phyloP scores from a whole-genome alignment of 352 stramenopile species.

The Globisporangium middletonii region DNA sequence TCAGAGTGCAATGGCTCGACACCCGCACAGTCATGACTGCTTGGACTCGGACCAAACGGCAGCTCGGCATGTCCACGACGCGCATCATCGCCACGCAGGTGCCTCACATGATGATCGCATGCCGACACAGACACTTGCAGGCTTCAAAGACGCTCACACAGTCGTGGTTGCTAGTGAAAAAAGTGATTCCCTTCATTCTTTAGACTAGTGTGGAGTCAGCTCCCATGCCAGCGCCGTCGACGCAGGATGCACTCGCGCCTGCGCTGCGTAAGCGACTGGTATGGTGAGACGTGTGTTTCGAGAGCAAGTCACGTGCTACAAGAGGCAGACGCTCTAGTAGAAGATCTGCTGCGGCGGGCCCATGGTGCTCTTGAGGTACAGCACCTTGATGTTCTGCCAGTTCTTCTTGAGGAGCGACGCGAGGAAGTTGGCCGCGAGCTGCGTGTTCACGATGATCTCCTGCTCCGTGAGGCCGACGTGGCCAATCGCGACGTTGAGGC shows the following conservation, averaged over 20 bases:
- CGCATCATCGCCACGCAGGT: background rate
- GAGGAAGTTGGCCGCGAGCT: slow-evolving; percentile 98
- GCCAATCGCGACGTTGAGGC: slow-evolving; percentile 97
- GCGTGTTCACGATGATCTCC: slow-evolving; percentile 97
- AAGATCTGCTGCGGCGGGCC: slow-evolving; percentile 98
- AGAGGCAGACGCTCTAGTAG: slow-evolving; percentile 87
- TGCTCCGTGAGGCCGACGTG: slow-evolving; percentile 94
- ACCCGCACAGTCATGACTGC: too few species aligned
- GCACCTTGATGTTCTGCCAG: slow-evolving; percentile 99
- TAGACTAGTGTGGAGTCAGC: slow-evolving; percentile 32
- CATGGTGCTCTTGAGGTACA: slow-evolving; percentile 99
- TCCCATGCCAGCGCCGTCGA: slow-evolving; percentile 19
- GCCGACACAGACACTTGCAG: background rate
- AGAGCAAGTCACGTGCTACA: slow-evolving; percentile 7
- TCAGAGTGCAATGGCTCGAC: too few species aligned
- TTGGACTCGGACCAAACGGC: too few species aligned
- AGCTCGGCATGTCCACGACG: too few species aligned
- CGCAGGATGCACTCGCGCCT: background rate
- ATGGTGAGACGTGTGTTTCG: slow-evolving; percentile 34
- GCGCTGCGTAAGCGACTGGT: slow-evolving; percentile 2
- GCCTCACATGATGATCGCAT: background rate
- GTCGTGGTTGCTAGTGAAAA: slow-evolving; percentile 6
- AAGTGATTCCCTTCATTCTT: slow-evolving; percentile 41
- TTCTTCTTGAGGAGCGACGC: slow-evolving; percentile 99
- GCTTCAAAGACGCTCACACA: background rate